These are phyloP conservation scores for Posidonia oceanica DNA, from an alignment of 116 monocot species.

Conservation along the genomic window DNA sequence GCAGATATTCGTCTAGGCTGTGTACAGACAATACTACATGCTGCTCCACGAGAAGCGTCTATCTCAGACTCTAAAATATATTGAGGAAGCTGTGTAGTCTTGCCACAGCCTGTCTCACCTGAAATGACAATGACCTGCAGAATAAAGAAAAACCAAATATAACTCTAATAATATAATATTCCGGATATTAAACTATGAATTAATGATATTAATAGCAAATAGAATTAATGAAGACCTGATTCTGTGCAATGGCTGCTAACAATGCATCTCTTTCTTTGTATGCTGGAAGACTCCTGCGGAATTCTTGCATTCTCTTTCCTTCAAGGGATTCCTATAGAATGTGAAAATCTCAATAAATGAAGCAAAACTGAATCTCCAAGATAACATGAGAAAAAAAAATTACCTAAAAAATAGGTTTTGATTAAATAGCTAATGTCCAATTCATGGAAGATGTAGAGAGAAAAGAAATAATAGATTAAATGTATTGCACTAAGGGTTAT, in stretches of 20 bases:
- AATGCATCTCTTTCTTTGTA: slow-evolving; percentile 77
- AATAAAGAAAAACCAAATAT: slow-evolving; percentile 6
- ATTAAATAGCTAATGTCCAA: background rate
- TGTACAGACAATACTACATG: slow-evolving; percentile 88
- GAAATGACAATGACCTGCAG: slow-evolving; percentile 70
- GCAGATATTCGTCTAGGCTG: slow-evolving; percentile 98
- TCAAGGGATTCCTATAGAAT: slow-evolving; percentile 68
- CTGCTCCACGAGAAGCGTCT: slow-evolving; percentile 77
- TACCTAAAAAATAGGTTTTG: background rate
- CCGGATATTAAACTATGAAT: background rate
- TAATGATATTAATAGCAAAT: background rate
- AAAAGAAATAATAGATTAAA: too few species aligned
- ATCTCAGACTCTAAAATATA: slow-evolving; percentile 97
- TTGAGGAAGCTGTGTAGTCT: slow-evolving; percentile 96
- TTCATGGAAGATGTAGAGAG: too few species aligned
- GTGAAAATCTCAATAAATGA: background rate
- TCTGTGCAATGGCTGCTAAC: slow-evolving; percentile 53
- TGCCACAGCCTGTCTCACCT: slow-evolving; percentile 98
- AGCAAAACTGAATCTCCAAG: background rate
- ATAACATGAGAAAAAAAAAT: background rate
- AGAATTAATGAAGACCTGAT: slow-evolving; percentile 52
- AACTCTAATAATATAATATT: background rate
- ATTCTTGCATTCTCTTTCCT: slow-evolving; percentile 85
- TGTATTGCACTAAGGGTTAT: too few species aligned
- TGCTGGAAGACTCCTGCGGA: slow-evolving; percentile 85